A percentile compares a stretch with the other conserved stretches of the same genome.
phyloP scores from a whole-genome alignment of 176 grass and related monocot genomes.

The Oropetium thomaeum region DNA sequence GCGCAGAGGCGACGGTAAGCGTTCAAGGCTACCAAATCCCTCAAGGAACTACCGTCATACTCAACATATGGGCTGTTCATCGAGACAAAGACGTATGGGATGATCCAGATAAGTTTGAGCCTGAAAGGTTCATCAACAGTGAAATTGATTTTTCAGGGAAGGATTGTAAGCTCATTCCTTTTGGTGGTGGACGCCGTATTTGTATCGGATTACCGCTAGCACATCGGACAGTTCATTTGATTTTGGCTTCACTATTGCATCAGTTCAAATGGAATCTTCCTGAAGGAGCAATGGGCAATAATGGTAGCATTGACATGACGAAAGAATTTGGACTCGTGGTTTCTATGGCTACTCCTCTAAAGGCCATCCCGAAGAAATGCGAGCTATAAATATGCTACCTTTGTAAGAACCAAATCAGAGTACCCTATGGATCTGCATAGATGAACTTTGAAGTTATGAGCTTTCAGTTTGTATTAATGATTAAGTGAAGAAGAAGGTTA shows the following conservation, averaged over 20 bases:
- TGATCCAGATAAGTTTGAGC: constrained; percentile 28
- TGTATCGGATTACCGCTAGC: constrained; percentile 35
- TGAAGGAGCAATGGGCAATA: background rate
- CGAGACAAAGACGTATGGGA: background rate
- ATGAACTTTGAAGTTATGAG: no score
- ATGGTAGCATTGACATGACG: constrained; percentile 33
- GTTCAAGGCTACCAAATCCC: constrained; percentile 30
- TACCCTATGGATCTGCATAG: no score
- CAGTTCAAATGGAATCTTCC: constrained; percentile 35
- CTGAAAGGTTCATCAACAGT: constrained; percentile 38
- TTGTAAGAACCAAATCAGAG: no score
- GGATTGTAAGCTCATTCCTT: constrained; percentile 36
- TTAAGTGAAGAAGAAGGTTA: no score
- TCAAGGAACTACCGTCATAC: constrained; percentile 3
- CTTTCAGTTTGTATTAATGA: no score
- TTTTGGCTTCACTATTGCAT: constrained; percentile 37
- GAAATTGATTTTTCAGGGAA: background rate
- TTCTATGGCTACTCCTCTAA: constrained; percentile 24
- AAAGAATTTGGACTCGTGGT: constrained; percentile 35
- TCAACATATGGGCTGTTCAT: constrained; percentile 48
- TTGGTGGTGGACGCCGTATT: constrained; percentile 29
- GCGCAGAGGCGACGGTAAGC: constrained; percentile 6
- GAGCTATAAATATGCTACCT: background rate
- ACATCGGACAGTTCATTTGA: constrained; percentile 28
- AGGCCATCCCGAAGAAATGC: constrained; percentile 1